These are phyloP conservation scores for Eucalyptus erythrocorys DNA, from an alignment of 345 rosid genomes.

Conservation along the genomic window DNA sequence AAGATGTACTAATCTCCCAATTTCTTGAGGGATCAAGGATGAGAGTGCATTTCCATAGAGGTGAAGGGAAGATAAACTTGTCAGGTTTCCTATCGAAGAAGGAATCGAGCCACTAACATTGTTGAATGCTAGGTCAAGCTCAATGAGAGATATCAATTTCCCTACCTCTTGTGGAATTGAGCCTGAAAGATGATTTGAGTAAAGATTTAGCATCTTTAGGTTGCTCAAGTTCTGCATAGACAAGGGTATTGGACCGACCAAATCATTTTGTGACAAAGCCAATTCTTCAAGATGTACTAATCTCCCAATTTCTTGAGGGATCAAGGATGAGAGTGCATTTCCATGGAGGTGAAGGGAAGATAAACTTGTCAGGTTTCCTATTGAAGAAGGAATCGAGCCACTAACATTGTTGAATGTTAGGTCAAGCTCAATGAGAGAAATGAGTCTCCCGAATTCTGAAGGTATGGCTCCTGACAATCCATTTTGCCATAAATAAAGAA, in stretches of 20 bases:
- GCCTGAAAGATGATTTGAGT: too few species aligned
- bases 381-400: not conserved
- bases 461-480: fast-evolving
- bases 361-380: not conserved
- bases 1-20: not conserved
- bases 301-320: too few species aligned
- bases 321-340: too few species aligned
- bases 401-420: fast-evolving
- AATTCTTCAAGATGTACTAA: too few species aligned
- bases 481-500: not conserved
- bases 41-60: not conserved
- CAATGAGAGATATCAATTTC: too few species aligned
- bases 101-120: fast-evolving
- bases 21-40: not conserved
- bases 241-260: too few species aligned
- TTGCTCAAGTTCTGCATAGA: too few species aligned
- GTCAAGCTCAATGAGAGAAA: not conserved
- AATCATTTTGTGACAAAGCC: too few species aligned
- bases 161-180: too few species aligned
- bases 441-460: not conserved
- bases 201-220: too few species aligned
- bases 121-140: fast-evolving
- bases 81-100: not conserved
- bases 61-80: not conserved
- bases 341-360: not conserved